phyloP scores from a whole-genome alignment of 306 rosid genomes.

The Corylus americana region DNA sequence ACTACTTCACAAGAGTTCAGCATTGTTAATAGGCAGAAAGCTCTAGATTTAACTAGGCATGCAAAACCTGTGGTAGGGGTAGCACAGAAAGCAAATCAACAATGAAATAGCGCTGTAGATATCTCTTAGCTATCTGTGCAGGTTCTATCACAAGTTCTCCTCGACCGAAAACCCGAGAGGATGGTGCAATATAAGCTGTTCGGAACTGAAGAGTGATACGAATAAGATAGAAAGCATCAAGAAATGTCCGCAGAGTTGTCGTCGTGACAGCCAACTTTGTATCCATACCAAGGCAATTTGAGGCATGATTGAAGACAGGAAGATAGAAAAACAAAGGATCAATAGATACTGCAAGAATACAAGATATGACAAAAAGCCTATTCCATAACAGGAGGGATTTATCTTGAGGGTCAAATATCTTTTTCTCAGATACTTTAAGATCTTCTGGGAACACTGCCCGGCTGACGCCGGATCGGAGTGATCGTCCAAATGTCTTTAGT shows the following conservation, averaged over 20 bases:
- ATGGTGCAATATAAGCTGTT: constrained; percentile 87
- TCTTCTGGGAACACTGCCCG: constrained; percentile 76
- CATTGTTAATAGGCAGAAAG: not conserved
- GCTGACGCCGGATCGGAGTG: constrained; percentile 61
- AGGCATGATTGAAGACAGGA: constrained; percentile 65
- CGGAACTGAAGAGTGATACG: constrained; percentile 75
- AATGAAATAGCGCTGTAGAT: constrained; percentile 65
- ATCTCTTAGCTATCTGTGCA: constrained; percentile 67
- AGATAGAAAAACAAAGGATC: constrained; percentile 91
- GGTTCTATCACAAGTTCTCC: constrained; percentile 97
- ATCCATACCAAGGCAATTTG: constrained; percentile 77
- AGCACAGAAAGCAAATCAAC: constrained; percentile 70
- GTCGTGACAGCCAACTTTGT: constrained; percentile 46
- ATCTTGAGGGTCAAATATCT: constrained; percentile 78
- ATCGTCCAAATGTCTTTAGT: constrained; percentile 64
- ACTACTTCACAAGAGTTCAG: not conserved
- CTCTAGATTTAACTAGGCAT: not conserved
- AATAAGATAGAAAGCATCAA: constrained; percentile 63
- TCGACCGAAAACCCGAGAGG: constrained; percentile 89
- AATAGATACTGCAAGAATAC: constrained; percentile 71
- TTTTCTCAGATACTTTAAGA: constrained; percentile 66
- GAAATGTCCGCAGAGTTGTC: constrained; percentile 45
- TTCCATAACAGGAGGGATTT: constrained; percentile 79
- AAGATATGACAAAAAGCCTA: constrained; percentile 70
- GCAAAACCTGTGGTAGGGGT: constrained; percentile 83